Evolutionary conservation across 495 filamentous ascomycete genomes (phyloP), one percentile per base, ranked within the genome.

Genomic region (Penicillium goetzii): DNA sequence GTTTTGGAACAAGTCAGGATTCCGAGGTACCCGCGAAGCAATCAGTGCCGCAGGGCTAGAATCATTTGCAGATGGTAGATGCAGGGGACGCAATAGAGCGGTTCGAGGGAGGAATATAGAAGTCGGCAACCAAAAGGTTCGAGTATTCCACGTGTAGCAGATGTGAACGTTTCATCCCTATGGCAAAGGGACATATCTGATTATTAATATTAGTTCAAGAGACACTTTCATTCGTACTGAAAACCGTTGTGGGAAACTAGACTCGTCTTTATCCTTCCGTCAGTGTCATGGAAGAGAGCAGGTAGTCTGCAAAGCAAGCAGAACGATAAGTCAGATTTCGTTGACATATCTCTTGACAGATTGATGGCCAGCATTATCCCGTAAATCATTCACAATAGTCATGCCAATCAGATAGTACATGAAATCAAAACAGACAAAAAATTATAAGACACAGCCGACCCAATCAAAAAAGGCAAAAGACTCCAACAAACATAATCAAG

Each of bases 381-480:
- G 47, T 51, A 51, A 51, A 51, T 51, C 3, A 4, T 40, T 30
- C 55, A 21, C 12, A 19, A 40, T 45, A 34, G 55, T 34, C 34
- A 57, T 57, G 33, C 17, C 23, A 40, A 36, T 38, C 34, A 45
- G 15, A 19, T 30, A 57, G 5, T 30, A 51, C 47, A 51, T 26
- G 15, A n/a, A 51, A 30, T 30, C 14, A 26, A 49, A 51, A 51
- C 47, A 47, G 3, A 47, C 41, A 47, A 21, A 30, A 51, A 51
- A 51, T 4, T 51, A 51, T 51, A 47, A 47, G 47, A 51, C 23
- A 51, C 47, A 51, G 47, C 47, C 47, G n/a, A 28, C 47, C 47
- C 47, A 14, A n/a, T 51, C 26, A 51, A 51, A 30, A 51, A 26
- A 25, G n/a, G 10, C 4, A 51, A 15, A 30, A 30, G 5, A 51